Evolutionary conservation across 768 basidiomycete species (phyloP).

Genomic region (Suillus decipiens): DNA sequence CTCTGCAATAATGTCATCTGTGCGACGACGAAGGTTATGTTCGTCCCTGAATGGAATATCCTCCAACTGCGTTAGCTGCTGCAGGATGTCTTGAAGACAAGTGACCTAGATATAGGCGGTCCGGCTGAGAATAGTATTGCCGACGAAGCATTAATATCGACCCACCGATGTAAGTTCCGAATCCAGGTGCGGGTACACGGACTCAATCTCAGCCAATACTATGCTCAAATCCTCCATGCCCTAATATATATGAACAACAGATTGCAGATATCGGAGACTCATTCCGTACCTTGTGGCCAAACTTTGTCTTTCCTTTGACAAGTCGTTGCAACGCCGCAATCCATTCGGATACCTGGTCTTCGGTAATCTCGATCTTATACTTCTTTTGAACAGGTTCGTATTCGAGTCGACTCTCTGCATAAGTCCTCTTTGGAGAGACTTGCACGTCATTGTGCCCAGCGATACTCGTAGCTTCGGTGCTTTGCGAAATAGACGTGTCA

Average conservation of each 20-base stretch:
- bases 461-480: background rate
- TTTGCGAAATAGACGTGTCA: background rate
- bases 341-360: slow-evolving; percentile 22
- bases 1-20: slow-evolving; percentile 16
- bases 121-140: slow-evolving; percentile 6
- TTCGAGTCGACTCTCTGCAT: background rate
- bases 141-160: background rate
- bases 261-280: background rate
- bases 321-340: slow-evolving; percentile 30
- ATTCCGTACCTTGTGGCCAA: slow-evolving; percentile 17
- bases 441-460: background rate
- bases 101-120: slow-evolving; percentile 14
- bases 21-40: slow-evolving; percentile 27
- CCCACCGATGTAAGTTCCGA: slow-evolving; percentile 18
- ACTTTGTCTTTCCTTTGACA: slow-evolving; percentile 29
- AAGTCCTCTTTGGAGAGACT: background rate
- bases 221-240: slow-evolving; percentile 29
- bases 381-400: slow-evolving; percentile 5
- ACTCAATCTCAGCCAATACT: slow-evolving; percentile 33
- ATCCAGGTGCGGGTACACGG: slow-evolving; percentile 19
- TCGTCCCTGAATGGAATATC: slow-evolving; percentile 34
- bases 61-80: slow-evolving; percentile 26
- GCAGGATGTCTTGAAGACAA: slow-evolving; percentile 22
- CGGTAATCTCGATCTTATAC: background rate
- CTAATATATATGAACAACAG: slow-evolving; percentile 15